phyloP scores from a whole-genome alignment of 768 basidiomycete genomes.

The Udeniomyces megalosporus region DNA sequence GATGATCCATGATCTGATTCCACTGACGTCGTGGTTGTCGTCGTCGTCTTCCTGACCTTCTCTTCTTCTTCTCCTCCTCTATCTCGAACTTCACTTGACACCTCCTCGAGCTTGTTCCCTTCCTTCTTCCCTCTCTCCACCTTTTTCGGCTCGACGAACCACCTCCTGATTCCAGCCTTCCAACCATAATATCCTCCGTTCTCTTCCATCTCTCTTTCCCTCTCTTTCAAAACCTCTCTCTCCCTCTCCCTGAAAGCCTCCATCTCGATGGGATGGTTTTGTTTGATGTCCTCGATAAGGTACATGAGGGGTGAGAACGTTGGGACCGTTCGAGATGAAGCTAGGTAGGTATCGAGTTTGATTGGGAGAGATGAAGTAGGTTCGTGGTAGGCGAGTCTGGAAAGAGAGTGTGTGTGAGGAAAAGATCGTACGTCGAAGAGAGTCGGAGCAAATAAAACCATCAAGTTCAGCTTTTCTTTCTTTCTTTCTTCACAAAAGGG shows the following conservation, averaged over 20 bases:
- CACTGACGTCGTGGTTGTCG: too few species aligned
- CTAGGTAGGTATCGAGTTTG: not conserved
- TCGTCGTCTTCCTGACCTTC: too few species aligned
- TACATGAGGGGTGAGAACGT: not conserved
- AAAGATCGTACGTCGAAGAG: too few species aligned
- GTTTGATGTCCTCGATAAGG: not conserved
- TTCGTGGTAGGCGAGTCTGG: not conserved
- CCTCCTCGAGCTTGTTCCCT: too few species aligned
- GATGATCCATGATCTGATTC: too few species aligned
- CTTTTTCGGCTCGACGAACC: not conserved
- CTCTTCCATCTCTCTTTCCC: not conserved
- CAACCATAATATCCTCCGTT: not conserved
- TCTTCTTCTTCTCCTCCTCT: too few species aligned
- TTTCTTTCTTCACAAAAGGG: not conserved
- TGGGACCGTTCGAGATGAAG: not conserved
- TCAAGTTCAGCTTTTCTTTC: too few species aligned
- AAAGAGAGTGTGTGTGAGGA: too few species aligned
- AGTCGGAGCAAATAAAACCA: too few species aligned
- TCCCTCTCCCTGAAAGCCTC: not conserved
- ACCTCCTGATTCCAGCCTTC: not conserved
- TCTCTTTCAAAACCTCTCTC: not conserved
- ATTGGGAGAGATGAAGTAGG: not conserved
- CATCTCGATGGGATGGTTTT: not conserved
- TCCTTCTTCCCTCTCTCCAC: too few species aligned
- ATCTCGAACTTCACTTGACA: too few species aligned